These are phyloP conservation scores for Tylopilus subfusipes DNA, from an alignment of 768 basidiomycete species.

Conservation along the genomic window DNA sequence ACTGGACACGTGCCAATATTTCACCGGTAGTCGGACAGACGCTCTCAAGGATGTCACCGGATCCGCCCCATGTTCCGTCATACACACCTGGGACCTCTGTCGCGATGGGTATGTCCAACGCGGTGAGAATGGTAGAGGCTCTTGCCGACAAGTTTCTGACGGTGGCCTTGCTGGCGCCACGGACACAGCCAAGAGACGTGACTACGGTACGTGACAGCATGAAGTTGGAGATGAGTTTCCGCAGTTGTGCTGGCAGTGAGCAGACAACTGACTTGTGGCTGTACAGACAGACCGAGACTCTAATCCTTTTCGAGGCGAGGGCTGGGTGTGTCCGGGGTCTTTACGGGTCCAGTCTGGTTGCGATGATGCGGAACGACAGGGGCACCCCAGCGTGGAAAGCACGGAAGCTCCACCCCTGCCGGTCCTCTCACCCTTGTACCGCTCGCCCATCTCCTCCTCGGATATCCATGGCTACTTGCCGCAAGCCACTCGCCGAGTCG, in stretches of 20 bases:
- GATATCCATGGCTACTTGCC: constrained; percentile 13
- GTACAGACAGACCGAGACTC: too few species aligned
- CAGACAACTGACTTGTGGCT: too few species aligned
- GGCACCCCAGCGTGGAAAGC: constrained; percentile 31
- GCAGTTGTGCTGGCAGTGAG: constrained; percentile 1
- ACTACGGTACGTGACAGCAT: constrained; percentile 27
- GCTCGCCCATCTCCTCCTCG: constrained; percentile 14
- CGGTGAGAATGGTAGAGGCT: constrained; percentile 63
- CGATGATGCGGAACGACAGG: constrained; percentile 29
- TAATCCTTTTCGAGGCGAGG: too few species aligned
- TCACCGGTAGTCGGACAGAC: constrained; percentile 88
- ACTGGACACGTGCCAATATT: constrained; percentile 67
- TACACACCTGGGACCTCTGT: constrained; percentile 71
- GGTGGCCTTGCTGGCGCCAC: constrained; percentile 14
- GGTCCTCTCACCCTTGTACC: constrained; percentile 12
- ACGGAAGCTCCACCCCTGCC: constrained; percentile 11
- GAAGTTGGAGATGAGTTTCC: background rate
- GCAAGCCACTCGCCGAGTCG: background rate
- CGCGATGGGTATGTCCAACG: constrained; percentile 56
- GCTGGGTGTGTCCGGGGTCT: constrained; percentile 24
- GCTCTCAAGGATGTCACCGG: constrained; percentile 66
- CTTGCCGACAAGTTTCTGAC: constrained; percentile 59
- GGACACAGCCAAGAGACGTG: constrained; percentile 7
- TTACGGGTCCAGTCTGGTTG: constrained; percentile 25
- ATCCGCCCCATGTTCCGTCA: constrained; percentile 76